phyloP scores from a whole-genome alignment of 2,329 filamentous ascomycete genomes.

The Ascochyta pisi region DNA sequence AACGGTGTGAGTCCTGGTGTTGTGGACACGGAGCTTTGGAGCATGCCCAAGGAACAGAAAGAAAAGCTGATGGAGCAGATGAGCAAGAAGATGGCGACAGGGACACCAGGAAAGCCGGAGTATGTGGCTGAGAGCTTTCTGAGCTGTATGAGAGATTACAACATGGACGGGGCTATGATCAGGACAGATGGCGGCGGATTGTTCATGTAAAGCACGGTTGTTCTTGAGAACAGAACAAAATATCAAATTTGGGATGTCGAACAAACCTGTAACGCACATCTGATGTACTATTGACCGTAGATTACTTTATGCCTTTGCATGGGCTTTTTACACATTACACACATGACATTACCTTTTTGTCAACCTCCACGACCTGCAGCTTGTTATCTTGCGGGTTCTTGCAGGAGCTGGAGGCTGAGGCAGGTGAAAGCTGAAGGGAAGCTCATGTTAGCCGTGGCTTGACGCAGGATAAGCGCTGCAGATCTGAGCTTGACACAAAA shows the following conservation, averaged over 20 bases:
- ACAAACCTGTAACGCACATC: too few relatives aligned
- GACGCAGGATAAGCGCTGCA: conserved; percentile 14
- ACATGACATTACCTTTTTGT: conserved; percentile 1
- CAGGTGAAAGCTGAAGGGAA: conserved; percentile 1
- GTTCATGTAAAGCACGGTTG: conserved; percentile 19
- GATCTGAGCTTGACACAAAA: conserved; percentile 6
- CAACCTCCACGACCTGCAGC: background rate
- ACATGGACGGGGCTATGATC: conserved; percentile 55
- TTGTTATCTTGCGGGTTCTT: background rate
- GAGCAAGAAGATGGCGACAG: conserved; percentile 35
- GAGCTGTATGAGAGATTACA: conserved; percentile 56
- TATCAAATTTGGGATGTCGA: too few relatives aligned
- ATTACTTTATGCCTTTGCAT: background rate
- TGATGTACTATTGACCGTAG: too few relatives aligned
- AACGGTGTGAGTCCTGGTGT: conserved; percentile 67
- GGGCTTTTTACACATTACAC: background rate
- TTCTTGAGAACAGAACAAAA: too few relatives aligned
- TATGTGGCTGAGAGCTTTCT: conserved; percentile 56
- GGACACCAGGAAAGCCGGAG: conserved; percentile 35
- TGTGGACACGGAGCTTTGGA: conserved; percentile 55
- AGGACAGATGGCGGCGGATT: conserved; percentile 51
- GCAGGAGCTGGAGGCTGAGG: background rate
- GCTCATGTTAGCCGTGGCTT: conserved; percentile 6
- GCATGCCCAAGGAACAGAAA: conserved; percentile 37
- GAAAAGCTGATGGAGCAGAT: conserved; percentile 27